These are phyloP conservation scores for Salix arbutifolia DNA, from an alignment of 345 rosid genomes.

Conservation along the genomic window DNA sequence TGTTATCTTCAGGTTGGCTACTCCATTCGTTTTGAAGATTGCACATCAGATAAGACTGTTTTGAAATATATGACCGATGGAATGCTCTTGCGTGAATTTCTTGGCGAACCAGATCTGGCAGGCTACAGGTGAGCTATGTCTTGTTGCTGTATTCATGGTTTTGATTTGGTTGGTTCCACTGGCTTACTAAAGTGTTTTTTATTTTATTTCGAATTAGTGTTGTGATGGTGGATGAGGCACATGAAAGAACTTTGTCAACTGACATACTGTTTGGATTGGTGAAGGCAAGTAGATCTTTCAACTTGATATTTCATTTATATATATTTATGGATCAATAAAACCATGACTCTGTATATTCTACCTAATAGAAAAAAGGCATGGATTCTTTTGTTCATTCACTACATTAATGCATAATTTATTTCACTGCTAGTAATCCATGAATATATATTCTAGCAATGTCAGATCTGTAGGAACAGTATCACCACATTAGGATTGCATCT, in stretches of 20 bases:
- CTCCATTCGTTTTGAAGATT: constrained; percentile 96
- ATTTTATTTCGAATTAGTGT: constrained; percentile 43
- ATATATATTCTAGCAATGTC: neutral
- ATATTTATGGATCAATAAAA: neutral
- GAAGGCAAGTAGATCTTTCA: constrained; percentile 49
- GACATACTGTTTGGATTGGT: constrained; percentile 93
- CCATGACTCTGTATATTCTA: neutral
- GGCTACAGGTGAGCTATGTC: constrained; percentile 60
- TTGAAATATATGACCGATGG: constrained; percentile 97
- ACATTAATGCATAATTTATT: neutral
- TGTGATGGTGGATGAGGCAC: constrained; percentile 97
- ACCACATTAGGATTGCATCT: neutral
- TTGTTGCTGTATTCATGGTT: neutral
- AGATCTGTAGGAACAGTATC: neutral
- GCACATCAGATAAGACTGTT: constrained; percentile 91
- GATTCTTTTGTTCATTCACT: neutral
- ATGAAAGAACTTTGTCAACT: constrained; percentile 96
- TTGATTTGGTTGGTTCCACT: neutral
- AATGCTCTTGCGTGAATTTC: constrained; percentile 88
- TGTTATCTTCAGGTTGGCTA: constrained; percentile 69
- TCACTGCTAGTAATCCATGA: neutral
- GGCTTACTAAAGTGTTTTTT: constrained; percentile 15
- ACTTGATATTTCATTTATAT: neutral
- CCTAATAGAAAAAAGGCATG: no score
- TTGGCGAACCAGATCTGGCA: constrained; percentile 90